phyloP scores from a whole-genome alignment of 768 basidiomycete species.

The Pleurotus eryngii region DNA sequence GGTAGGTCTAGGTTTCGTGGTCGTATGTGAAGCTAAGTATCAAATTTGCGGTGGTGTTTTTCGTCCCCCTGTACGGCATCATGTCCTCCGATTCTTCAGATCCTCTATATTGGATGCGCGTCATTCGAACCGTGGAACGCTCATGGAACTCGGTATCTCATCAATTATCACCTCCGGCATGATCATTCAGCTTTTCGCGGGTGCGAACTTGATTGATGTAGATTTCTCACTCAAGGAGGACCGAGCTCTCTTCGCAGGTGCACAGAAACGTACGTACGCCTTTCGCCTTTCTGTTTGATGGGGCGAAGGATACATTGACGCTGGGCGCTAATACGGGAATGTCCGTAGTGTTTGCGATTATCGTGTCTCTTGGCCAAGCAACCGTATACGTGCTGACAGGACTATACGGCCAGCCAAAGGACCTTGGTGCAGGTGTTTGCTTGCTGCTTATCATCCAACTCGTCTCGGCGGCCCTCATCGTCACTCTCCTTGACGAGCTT shows the following conservation, averaged over 20 bases:
- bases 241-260: conserved; percentile 89
- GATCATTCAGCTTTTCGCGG: conserved; percentile 99
- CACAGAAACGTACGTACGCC: conserved; percentile 85
- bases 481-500: conserved; percentile 97
- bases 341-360: conserved; percentile 84
- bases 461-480: conserved; percentile 89
- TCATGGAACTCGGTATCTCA: conserved; percentile 99
- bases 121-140: conserved; percentile 98
- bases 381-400: conserved; percentile 97
- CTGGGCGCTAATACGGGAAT: neutral
- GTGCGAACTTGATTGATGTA: conserved; percentile 95
- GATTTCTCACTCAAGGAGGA: conserved; percentile 98
- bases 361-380: conserved; percentile 94
- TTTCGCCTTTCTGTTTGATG: neutral
- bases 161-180: conserved; percentile 98
- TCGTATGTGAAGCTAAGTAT: too few species aligned
- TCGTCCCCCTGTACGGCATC: conserved; percentile 89
- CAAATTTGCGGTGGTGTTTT: too few species aligned
- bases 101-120: conserved; percentile 99
- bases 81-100: conserved; percentile 99
- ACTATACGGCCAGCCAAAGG: conserved; percentile 90
- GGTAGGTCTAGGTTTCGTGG: too few species aligned
- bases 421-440: conserved; percentile 95
- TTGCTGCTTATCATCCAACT: conserved; percentile 96
- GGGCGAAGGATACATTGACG: too few species aligned